Percentiles rank a stretch among this genome's conserved stretches.
Evolutionary conservation across 805 yeast genomes (phyloP).

Genomic region (Cyberlindnera misumaiensis): DNA sequence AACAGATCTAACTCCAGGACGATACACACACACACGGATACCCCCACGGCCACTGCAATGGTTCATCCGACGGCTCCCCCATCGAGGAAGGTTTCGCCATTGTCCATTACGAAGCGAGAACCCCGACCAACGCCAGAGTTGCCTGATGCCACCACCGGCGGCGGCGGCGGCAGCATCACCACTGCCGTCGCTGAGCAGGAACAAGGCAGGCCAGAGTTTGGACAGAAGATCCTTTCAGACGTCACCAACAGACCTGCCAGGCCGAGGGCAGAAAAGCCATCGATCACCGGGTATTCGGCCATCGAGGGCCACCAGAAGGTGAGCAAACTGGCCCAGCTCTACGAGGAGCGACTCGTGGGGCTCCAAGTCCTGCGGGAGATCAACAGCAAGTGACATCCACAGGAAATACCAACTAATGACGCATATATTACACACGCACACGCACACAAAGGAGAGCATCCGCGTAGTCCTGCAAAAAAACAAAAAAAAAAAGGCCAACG

Average conservation of each 20-base stretch:
- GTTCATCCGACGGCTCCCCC: slow-evolving; percentile 12
- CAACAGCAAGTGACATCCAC: no score
- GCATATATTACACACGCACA: no score
- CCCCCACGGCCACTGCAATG: no score
- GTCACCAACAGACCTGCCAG: slow-evolving; percentile 19
- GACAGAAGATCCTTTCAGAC: slow-evolving; percentile 14
- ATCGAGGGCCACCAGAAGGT: slow-evolving; percentile 42
- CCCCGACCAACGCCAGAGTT: slow-evolving; percentile 8
- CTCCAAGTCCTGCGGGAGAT: slow-evolving; percentile 22
- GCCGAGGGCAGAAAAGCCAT: slow-evolving; percentile 2
- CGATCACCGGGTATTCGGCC: slow-evolving; percentile 24
- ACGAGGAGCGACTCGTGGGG: slow-evolving; percentile 49
- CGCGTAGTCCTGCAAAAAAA: no score
- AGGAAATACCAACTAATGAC: no score
- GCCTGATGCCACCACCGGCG: not conserved
- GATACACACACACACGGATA: no score
- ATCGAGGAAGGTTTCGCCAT: slow-evolving; percentile 12
- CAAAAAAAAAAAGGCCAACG: no score
- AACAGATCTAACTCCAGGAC: not conserved
- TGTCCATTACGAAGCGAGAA: slow-evolving; percentile 7
- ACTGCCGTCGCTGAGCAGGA: no score
- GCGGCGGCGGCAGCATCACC: no score
- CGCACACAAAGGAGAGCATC: no score
- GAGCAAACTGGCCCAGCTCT: slow-evolving; percentile 53
- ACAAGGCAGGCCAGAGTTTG: no score